A percentile compares a stretch with the other conserved stretches of the same genome.
Conservation (phyloP, 352 stramenopile genomes). For the Pythium scleroteichum region DNA sequence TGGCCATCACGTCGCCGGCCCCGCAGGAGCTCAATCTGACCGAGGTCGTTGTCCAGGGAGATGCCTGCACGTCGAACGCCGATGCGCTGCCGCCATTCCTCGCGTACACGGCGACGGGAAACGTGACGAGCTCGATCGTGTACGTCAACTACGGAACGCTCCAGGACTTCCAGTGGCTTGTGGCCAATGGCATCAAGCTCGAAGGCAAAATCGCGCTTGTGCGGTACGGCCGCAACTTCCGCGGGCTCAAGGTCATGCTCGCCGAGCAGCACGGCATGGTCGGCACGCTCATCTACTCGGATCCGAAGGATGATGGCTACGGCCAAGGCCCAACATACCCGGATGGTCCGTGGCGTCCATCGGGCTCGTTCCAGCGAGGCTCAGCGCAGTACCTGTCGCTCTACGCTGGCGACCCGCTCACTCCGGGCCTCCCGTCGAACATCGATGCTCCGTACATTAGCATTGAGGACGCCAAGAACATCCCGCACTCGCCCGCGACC, state of each 20-base stretch:
- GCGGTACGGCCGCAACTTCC: constrained; percentile 79
- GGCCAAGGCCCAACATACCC: constrained; percentile 64
- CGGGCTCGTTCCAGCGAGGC: constrained; percentile 82
- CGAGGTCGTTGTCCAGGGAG: constrained; percentile 49
- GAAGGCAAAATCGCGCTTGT: constrained; percentile 85
- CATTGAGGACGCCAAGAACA: constrained; percentile 48
- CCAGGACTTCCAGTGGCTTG: constrained; percentile 78
- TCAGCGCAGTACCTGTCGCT: constrained; percentile 84
- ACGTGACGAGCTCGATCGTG: constrained; percentile 67
- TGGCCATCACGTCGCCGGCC: constrained; percentile 46
- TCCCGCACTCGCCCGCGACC: constrained; percentile 64
- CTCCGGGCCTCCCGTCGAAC: constrained; percentile 32
- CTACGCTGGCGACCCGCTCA: constrained; percentile 68
- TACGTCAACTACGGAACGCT: constrained; percentile 89
- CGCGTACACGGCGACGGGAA: constrained; percentile 76
- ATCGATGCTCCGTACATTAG: constrained; percentile 31
- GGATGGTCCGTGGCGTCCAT: constrained; percentile 73
- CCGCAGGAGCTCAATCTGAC: constrained; percentile 55
- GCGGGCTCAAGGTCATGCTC: constrained; percentile 83
- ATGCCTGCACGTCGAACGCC: constrained; percentile 57
- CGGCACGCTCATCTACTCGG: constrained; percentile 84
- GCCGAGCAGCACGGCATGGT: constrained; percentile 41
- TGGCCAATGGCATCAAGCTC: constrained; percentile 62
- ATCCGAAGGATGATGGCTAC: constrained; percentile 85
- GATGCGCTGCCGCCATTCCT: constrained; percentile 74